Base-by-base conservation (phyloP, 768 basidiomycete genomes). In the Porphyrellus cyaneotinctus region DNA sequence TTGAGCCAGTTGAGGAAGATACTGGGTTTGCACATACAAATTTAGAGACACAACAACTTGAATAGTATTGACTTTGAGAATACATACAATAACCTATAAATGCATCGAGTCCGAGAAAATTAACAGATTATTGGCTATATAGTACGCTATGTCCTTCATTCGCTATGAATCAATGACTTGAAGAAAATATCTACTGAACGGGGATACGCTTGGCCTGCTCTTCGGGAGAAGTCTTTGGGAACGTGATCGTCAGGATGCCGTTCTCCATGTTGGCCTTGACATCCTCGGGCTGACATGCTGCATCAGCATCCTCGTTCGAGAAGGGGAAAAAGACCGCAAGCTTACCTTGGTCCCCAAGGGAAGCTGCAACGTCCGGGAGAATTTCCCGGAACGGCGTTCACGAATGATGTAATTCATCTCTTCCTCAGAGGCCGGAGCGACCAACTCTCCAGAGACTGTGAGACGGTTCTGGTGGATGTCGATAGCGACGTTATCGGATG, bases 311-410 rank as follows among this genome's bases (percentile, higher is more conserved):
- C 47, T 12, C 1, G 11, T 3, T 0, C 3, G 18, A 7, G 20
- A 22, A 28, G 4, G 1, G n/a, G n/a, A 8, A 36, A 37, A 13
- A 42, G 3, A 3, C 1, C 26, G 42, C n/a, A n/a, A 10, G 26
- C 65, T 18, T 54, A 77, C 78, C 73, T 79, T 75, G 33, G 74
- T 65, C n/a, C 78, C 78, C 33, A 68, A 49, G 11, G 80, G 79
- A 43, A 82, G 66, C 30, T 73, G 71, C 42, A 82, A 44, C 2
- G 74, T 72, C 13, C 78, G 65, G 23, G 73, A 69, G 65, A 79
- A 78, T 44, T 69, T 75, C 39, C 78, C 80, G 39, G 53, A 72
- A 14, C 67, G 67, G 33, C 78, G 68, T 62, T 81, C 80, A 13
- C 71, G 68, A 13, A 81, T 63, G 32, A 70, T 68, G 49, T 74